Evolutionary conservation across 441 rosid species (phyloP).

Genomic region (Gossypium laxum): DNA sequence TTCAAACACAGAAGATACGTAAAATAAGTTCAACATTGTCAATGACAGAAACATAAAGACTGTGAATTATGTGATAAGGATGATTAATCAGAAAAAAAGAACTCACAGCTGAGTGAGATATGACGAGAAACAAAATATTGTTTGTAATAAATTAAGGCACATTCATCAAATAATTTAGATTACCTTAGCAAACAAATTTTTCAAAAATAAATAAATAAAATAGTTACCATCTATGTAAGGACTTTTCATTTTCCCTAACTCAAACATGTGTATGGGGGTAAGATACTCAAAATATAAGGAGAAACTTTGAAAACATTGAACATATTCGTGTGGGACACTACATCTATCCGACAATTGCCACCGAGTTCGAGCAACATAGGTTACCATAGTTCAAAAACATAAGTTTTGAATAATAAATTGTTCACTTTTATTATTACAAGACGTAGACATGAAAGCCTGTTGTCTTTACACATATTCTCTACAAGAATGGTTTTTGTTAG

Average conservation of each 20-base stretch:
- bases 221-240: background rate
- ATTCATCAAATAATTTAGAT: background rate
- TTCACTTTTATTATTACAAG: background rate
- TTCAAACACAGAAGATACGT: constrained; percentile 9
- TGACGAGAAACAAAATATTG: background rate
- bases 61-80: background rate
- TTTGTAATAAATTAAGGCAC: background rate
- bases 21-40: background rate
- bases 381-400: background rate
- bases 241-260: background rate
- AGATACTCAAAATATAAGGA: background rate
- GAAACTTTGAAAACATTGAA: background rate
- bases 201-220: background rate
- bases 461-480: background rate
- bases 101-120: background rate
- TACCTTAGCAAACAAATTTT: background rate
- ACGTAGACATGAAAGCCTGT: background rate
- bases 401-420: background rate
- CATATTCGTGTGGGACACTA: background rate
- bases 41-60: background rate
- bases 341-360: background rate
- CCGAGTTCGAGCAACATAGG: background rate
- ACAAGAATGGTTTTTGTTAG: background rate
- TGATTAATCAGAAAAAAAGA: background rate
- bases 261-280: background rate